These are phyloP conservation scores for Rhynchospora tenuis DNA, from an alignment of 176 grass and related monocot species.

Conservation along the genomic window DNA sequence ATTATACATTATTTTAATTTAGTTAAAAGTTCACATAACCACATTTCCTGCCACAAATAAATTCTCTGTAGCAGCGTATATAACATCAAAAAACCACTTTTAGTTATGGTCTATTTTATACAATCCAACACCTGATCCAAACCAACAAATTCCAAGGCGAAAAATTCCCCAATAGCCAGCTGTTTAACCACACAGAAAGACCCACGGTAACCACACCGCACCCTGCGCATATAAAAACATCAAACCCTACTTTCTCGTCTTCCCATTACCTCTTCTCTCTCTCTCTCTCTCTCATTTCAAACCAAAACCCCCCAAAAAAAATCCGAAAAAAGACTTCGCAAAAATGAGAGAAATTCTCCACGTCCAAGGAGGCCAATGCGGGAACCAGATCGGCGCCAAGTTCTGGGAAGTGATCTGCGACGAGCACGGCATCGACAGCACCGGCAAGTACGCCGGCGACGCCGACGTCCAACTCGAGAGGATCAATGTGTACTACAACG, in stretches of 20 bases:
- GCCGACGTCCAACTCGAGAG: conserved; percentile 80
- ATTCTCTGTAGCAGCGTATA: too few species aligned
- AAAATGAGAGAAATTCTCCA: conserved; percentile 96
- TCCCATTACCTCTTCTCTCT: not conserved
- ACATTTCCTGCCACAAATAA: too few species aligned
- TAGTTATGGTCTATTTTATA: not conserved
- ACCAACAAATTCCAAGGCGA: not conserved
- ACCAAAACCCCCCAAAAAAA: conserved; percentile 5
- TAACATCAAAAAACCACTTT: not conserved
- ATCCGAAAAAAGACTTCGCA: not conserved
- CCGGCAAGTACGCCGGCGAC: conserved; percentile 74
- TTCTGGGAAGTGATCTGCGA: conserved; percentile 99
- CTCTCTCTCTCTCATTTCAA: not conserved
- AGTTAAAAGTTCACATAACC: not conserved
- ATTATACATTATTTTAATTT: not conserved
- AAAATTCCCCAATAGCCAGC: not conserved
- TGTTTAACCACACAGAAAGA: conserved; percentile 9
- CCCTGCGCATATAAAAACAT: conserved; percentile 8
- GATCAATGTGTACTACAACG: conserved; percentile 98
- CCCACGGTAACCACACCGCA: conserved; percentile 20
- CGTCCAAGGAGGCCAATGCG: conserved; percentile 96
- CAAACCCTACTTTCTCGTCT: conserved; percentile 1
- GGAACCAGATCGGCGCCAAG: conserved; percentile 99
- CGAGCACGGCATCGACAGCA: conserved; percentile 84
- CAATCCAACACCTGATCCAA: not conserved